phyloP scores from a whole-genome alignment of 2,329 filamentous ascomycete species.

The Aspergillus clavatus region DNA sequence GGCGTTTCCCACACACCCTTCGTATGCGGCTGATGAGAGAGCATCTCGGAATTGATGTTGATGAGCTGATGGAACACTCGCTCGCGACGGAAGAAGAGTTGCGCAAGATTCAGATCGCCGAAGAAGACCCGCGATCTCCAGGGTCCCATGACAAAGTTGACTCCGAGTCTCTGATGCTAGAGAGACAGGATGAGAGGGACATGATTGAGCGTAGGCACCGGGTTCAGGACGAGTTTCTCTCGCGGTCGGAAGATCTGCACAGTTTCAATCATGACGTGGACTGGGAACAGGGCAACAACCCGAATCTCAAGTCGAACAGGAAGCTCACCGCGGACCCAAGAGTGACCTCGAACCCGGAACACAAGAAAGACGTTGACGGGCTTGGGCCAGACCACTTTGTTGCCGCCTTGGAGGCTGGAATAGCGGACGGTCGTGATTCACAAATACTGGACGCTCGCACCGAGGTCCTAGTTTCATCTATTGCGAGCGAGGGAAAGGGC shows the following conservation, averaged over 20 bases:
- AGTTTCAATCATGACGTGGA: conserved; percentile 76
- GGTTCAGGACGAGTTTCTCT: conserved; percentile 53
- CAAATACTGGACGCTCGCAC: conserved; percentile 58
- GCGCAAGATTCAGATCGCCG: conserved; percentile 55
- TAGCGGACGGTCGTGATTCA: conserved; percentile 65
- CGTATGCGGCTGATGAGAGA: conserved; percentile 94
- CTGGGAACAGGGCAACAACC: conserved; percentile 55
- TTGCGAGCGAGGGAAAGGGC: conserved; percentile 61
- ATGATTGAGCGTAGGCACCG: conserved; percentile 41
- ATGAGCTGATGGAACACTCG: conserved; percentile 79
- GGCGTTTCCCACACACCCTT: conserved; percentile 86
- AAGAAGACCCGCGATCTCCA: conserved; percentile 33
- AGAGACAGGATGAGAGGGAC: conserved; percentile 39
- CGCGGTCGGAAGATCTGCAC: conserved; percentile 51
- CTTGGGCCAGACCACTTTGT: conserved; percentile 73
- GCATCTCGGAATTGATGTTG: conserved; percentile 91
- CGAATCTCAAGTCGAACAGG: conserved; percentile 51
- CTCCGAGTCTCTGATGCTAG: conserved; percentile 29
- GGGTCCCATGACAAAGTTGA: conserved; percentile 21
- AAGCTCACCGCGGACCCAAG: conserved; percentile 54
- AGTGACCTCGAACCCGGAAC: conserved; percentile 57
- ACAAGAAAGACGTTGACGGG: conserved; percentile 72
- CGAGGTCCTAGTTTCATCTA: conserved; percentile 65
- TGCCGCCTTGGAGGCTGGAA: conserved; percentile 55
- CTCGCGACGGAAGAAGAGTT: conserved; percentile 62